phyloP scores from a whole-genome alignment of 1,284 basidiomycete genomes.

The Irpex lacteus region DNA sequence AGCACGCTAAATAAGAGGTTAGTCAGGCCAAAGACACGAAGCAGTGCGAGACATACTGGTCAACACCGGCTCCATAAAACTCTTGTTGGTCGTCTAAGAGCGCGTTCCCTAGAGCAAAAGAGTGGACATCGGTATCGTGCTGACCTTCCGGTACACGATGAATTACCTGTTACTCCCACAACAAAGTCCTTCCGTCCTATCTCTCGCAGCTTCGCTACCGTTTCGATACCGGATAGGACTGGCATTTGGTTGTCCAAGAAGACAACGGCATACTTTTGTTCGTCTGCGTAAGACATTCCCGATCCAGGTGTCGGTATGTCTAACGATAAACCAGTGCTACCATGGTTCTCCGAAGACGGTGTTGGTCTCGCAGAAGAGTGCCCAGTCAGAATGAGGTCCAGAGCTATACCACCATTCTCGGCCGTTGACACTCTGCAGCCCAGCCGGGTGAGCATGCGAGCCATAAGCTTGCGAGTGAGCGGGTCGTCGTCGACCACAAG shows the following conservation, averaged over 20 bases:
- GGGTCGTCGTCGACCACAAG: conserved; percentile 80
- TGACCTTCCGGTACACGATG: conserved; percentile 25
- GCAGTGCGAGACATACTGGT: conserved; percentile 51
- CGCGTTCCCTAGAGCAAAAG: conserved; percentile 49
- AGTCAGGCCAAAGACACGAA: neutral
- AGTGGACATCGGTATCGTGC: neutral
- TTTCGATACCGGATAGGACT: conserved; percentile 74
- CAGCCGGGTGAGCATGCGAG: conserved; percentile 72
- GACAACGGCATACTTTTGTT: conserved; percentile 59
- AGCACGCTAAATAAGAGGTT: conserved; percentile 22
- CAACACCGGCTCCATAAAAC: conserved; percentile 75
- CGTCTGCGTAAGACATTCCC: conserved; percentile 13
- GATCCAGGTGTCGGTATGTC: conserved; percentile 14
- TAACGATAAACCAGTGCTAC: conserved; percentile 20
- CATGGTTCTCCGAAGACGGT: conserved; percentile 29
- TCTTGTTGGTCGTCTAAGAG: conserved; percentile 68
- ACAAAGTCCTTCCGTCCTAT: conserved; percentile 72
- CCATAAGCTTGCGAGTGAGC: conserved; percentile 82
- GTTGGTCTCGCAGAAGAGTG: conserved; percentile 19
- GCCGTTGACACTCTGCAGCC: conserved; percentile 79
- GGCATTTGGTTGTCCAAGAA: conserved; percentile 92
- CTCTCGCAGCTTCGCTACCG: conserved; percentile 63
- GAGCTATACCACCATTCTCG: conserved; percentile 84
- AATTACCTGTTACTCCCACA: conserved; percentile 71
- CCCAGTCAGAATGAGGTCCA: conserved; percentile 65